Base-by-base conservation (phyloP, 140 eudicot species). In the Cichorium intybus region DNA sequence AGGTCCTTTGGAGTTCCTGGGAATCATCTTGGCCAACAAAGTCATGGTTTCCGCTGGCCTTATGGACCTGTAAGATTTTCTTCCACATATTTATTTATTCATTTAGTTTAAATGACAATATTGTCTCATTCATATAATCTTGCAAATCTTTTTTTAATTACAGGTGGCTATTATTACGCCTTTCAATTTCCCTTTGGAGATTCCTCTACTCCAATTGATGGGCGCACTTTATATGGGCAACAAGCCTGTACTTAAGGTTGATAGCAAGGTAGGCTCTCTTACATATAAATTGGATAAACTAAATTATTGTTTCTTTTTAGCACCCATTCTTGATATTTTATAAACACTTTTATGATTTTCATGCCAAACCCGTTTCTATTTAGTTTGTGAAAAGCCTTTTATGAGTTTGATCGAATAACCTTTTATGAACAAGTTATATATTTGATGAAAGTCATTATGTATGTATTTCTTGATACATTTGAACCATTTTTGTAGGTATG, bases 201-300 rank as follows among this genome's bases (percentile, higher is more conserved):
- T 92, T 78, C 98, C 98, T 60, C 26, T 88, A 22, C 93, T 92
- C 56, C 98, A 92, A 76, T 57, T 92, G 76, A 92, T 92, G 98
- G 98, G 98, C 27, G 96, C 98, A n/a, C 96, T 92, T 60, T 92
- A 92, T 74, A 92, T 92, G 98, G 98, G 98, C 49, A 92, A 92
- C 75, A 92, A 92, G 58, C 95, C 96, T 59, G 72, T 88, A 22
- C 95, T 92, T 59, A 92, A 92, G 75, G 96, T 92, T 70, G 96
- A 92, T 61, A 92, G 96, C 89, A 92, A 92, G 92, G 98, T 88
- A 63, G 24, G 74, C 57, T 58, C 24, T 7, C 49, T 14, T 43
- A 54, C 58, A 20, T 24, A n/a, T 24, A 14, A 48, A 26, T 56
- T 64, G 66, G 45, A 35, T 33, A 29, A 18, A 3, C 12, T 17